A percentile compares a stretch with the other conserved stretches of the same genome.
Evolutionary conservation across 2,329 filamentous ascomycete species (phyloP).

Genomic region (Arthroderma uncinatum): DNA sequence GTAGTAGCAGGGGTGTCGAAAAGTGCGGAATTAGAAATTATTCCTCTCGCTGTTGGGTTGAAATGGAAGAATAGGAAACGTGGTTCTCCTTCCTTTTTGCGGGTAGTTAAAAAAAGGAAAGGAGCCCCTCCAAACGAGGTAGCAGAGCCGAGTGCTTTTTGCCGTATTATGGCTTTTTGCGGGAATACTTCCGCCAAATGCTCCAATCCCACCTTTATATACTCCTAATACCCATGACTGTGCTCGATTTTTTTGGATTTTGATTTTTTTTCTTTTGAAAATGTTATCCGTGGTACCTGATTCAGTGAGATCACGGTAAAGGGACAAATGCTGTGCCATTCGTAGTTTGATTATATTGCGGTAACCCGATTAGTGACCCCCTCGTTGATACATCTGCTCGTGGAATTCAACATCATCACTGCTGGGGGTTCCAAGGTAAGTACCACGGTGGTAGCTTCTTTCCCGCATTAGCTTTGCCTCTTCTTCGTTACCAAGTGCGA

Average conservation of each 20-base stretch:
- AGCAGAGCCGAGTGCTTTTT: slow-evolving; percentile 1
- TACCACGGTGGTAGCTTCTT: slow-evolving; percentile 10
- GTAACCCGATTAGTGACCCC: background rate
- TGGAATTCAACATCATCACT: slow-evolving; percentile 16
- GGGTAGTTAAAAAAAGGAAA: background rate
- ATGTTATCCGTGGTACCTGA: background rate
- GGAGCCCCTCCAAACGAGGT: background rate
- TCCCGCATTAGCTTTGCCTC: slow-evolving; percentile 7
- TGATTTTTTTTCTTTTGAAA: background rate
- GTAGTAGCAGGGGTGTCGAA: background rate
- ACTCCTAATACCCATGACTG: slow-evolving; percentile 1
- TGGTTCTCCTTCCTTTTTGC: background rate
- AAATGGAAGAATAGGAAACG: background rate
- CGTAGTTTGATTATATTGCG: background rate
- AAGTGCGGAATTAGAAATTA: background rate
- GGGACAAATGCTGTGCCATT: background rate
- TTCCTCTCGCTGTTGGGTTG: background rate
- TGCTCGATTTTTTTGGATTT: background rate
- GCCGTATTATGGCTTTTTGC: background rate
- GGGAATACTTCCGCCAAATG: slow-evolving; percentile 4
- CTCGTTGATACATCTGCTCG: slow-evolving; percentile 15
- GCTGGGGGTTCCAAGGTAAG: slow-evolving; percentile 14
- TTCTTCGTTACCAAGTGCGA: background rate
- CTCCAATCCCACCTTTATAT: background rate
- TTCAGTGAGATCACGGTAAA: background rate